Evolutionary conservation across 2,329 filamentous ascomycete genomes (phyloP).

Genomic region (Colletotrichum orbiculare): DNA sequence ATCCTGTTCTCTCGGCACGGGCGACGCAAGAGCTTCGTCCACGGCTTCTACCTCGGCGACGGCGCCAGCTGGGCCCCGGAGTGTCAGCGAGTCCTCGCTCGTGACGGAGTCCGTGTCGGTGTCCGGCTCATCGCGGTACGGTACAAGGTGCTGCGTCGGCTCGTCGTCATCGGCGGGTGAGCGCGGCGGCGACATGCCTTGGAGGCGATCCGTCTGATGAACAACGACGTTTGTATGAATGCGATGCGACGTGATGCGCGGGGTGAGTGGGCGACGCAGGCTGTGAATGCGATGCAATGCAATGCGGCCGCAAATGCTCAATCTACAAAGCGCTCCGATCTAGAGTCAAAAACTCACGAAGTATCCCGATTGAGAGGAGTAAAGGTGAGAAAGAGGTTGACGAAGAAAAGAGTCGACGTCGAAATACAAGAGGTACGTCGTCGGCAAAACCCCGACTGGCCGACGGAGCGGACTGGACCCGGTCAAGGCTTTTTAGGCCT

Average conservation of each 20-base stretch:
- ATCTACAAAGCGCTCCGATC: too few relatives aligned
- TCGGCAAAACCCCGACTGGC: slow-evolving; percentile 20
- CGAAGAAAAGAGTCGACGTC: not conserved
- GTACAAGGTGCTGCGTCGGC: slow-evolving; percentile 5
- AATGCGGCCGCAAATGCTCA: too few relatives aligned
- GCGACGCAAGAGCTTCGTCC: not conserved
- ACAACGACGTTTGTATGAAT: not conserved
- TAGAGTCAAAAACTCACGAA: not conserved
- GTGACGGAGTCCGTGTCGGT: slow-evolving; percentile 24
- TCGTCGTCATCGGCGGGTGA: not conserved
- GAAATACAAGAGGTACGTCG: not conserved
- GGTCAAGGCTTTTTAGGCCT: not conserved
- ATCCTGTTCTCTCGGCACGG: not conserved
- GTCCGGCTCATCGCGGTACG: slow-evolving; percentile 3
- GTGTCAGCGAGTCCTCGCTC: slow-evolving; percentile 17
- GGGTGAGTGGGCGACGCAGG: too few relatives aligned
- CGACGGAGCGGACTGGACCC: slow-evolving; percentile 13
- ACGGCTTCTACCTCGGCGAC: slow-evolving; percentile 17
- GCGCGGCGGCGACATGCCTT: slow-evolving; percentile 4
- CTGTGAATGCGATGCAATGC: too few relatives aligned
- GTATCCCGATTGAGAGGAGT: not conserved
- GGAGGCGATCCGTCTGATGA: not conserved
- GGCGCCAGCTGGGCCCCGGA: slow-evolving; percentile 3
- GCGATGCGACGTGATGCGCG: not conserved
- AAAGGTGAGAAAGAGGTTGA: not conserved